Conservation (phyloP, 75 land plant species). For the Adiantum capillusveneris region DNA sequence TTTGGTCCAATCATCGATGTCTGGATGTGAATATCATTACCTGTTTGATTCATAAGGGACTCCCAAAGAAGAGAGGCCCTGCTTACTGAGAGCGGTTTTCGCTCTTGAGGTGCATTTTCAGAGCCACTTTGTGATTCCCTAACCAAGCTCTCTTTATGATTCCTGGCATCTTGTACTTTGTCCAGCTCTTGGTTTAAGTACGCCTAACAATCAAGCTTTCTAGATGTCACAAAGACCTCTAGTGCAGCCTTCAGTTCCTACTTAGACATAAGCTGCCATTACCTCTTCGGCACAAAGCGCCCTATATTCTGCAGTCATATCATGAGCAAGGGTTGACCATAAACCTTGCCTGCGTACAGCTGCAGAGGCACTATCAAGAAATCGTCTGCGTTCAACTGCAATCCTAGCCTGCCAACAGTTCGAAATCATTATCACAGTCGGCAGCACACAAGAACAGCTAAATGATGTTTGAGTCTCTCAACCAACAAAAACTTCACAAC, state of each 20-base stretch:
- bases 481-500: no score
- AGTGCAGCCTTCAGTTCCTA: no score
- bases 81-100: conserved; percentile 61
- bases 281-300: conserved; percentile 99
- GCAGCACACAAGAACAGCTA: not conserved
- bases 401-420: conserved; percentile 72
- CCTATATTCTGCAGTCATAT: conserved; percentile 96
- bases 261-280: not conserved
- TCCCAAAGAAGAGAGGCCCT: conserved; percentile 92
- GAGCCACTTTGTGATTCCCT: conserved; percentile 36
- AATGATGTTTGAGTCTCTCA: not conserved
- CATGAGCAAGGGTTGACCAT: conserved; percentile 97
- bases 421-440: not conserved
- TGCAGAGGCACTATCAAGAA: conserved; percentile 64
- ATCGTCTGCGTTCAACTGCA: conserved; percentile 82
- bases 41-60: conserved; percentile 73
- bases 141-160: conserved; percentile 40
- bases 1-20: not conserved
- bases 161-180: conserved; percentile 72
- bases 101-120: conserved; percentile 12
- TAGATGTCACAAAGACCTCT: no score
- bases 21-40: conserved; percentile 12
- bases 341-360: conserved; percentile 87
- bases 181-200: conserved; percentile 97
- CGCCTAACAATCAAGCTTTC: conserved; percentile 50